Conservation (phyloP, 208 protist species). For the Trypanosoma melophagium region DNA sequence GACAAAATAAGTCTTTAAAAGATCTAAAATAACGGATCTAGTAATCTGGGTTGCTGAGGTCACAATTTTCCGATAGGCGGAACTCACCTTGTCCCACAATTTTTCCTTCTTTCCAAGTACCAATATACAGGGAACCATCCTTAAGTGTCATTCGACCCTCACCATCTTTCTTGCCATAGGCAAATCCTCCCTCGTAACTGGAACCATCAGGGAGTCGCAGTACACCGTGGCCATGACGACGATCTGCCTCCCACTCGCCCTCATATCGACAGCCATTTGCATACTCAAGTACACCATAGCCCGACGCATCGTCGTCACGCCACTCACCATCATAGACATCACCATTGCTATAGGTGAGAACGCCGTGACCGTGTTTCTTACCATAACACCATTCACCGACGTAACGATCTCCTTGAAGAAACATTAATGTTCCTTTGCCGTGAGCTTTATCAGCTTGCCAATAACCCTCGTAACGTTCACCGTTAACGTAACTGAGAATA, state of each 20-base stretch:
- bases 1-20: too few species aligned
- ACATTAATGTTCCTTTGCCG: constrained; percentile 87
- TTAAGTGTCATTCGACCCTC: constrained; percentile 88
- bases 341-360: constrained; percentile 89
- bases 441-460: constrained; percentile 91
- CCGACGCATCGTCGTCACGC: constrained; percentile 80
- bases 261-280: constrained; percentile 91
- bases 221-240: constrained; percentile 80
- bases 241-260: constrained; percentile 85
- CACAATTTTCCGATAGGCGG: constrained; percentile 84
- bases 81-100: constrained; percentile 89
- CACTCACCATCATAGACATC: constrained; percentile 92
- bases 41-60: constrained; percentile 91
- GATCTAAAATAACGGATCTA: constrained; percentile 27
- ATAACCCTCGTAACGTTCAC: constrained; percentile 87
- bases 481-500: constrained; percentile 87
- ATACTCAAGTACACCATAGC: constrained; percentile 86
- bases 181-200: constrained; percentile 87
- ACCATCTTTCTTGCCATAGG: constrained; percentile 88
- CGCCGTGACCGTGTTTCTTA: constrained; percentile 88
- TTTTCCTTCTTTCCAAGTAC: constrained; percentile 87
- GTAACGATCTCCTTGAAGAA: constrained; percentile 91
- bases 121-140: constrained; percentile 85
- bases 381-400: constrained; percentile 90
- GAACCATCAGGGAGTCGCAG: constrained; percentile 82